A percentile compares a stretch with the other conserved stretches of the same genome.
phyloP scores from a whole-genome alignment of 2,329 filamentous ascomycete species.

The Aspergillus sp. region DNA sequence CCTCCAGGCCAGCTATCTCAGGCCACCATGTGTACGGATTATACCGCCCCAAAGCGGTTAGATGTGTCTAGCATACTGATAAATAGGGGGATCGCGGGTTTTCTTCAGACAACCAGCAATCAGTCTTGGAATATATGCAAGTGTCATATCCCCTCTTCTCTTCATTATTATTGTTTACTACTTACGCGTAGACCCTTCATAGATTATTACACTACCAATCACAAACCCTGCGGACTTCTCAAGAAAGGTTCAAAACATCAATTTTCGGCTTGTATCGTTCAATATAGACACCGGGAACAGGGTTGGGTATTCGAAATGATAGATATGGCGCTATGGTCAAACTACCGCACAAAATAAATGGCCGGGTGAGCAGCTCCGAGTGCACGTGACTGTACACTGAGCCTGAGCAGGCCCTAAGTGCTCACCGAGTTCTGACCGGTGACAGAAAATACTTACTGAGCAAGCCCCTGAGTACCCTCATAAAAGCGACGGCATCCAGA shows the following conservation, averaged over 20 bases:
- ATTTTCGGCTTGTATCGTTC: background rate
- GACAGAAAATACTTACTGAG: slow-evolving; percentile 2
- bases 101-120: no score
- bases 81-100: no score
- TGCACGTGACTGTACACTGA: background rate
- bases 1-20: no score
- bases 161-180: no score
- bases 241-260: background rate
- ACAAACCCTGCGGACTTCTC: background rate
- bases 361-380: background rate
- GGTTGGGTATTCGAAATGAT: background rate
- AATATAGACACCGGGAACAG: background rate
- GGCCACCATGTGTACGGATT: no score
- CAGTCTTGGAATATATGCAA: no score
- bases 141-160: no score
- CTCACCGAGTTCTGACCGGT: background rate
- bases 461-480: slow-evolving; percentile 3
- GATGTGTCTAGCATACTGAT: no score
- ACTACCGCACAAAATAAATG: background rate
- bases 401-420: background rate
- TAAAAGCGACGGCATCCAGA: slow-evolving; percentile 3
- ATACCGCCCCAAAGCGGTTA: no score
- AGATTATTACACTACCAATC: no score
- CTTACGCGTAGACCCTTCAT: no score
- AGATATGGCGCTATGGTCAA: background rate